Evolutionary conservation across 805 yeast species (phyloP).

Genomic region (Candida silvatica): DNA sequence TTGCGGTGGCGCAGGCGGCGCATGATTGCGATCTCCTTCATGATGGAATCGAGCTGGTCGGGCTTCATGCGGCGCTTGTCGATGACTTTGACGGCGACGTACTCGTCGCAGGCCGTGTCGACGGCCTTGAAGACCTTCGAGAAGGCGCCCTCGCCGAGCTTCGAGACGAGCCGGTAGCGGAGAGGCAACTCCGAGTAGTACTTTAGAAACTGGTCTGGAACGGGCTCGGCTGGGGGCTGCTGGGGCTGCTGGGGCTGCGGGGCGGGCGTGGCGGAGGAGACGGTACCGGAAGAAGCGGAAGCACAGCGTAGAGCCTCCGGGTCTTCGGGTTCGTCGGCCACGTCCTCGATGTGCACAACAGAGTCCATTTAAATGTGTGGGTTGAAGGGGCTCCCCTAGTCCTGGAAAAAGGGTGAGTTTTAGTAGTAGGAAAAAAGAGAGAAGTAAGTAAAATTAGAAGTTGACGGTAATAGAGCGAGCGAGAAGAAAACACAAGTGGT

Average conservation of each 20-base stretch:
- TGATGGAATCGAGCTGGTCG: constrained; percentile 46
- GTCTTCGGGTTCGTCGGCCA: neutral
- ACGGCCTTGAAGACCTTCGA: constrained; percentile 73
- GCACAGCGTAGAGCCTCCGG: too few relatives aligned
- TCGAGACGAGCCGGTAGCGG: constrained; percentile 20
- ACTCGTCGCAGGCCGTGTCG: constrained; percentile 31
- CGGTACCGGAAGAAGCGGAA: too few relatives aligned
- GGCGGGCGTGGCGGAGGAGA: too few relatives aligned
- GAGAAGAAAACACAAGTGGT: too few relatives aligned
- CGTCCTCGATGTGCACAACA: constrained; percentile 2
- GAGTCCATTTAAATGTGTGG: too few relatives aligned
- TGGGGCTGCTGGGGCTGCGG: too few relatives aligned
- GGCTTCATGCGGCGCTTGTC: constrained; percentile 46
- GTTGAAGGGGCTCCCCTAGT: too few relatives aligned
- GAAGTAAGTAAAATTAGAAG: too few relatives aligned
- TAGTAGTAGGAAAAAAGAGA: too few relatives aligned
- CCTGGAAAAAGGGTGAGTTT: too few relatives aligned
- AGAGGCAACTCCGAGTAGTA: constrained; percentile 21
- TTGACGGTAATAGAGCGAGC: too few relatives aligned
- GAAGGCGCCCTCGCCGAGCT: constrained; percentile 83
- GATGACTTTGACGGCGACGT: constrained; percentile 71
- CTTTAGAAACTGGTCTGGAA: constrained; percentile 6
- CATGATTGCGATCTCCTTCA: constrained; percentile 72
- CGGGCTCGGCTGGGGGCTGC: neutral
- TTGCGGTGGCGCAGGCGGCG: constrained; percentile 53